These are phyloP conservation scores for Pisolithus marmoratus DNA, from an alignment of 768 basidiomycete species.

Conservation along the genomic window DNA sequence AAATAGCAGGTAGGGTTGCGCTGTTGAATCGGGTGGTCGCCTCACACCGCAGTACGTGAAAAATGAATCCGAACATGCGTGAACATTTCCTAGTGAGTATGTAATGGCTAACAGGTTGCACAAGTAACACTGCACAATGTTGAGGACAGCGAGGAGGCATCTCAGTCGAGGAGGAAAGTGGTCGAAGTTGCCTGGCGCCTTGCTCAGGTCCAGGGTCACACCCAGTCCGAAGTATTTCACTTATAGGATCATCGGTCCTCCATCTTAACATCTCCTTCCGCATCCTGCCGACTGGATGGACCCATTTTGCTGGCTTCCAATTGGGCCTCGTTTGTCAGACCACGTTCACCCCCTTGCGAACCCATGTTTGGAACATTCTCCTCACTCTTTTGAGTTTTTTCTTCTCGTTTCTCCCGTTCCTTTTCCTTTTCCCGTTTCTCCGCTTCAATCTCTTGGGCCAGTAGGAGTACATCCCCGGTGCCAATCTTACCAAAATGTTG, in stretches of 20 bases:
- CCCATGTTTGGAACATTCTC: slow-evolving; percentile 12
- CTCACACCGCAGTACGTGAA: background rate
- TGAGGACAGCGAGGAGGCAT: background rate
- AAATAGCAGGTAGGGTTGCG: background rate
- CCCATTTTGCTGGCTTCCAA: slow-evolving; percentile 22
- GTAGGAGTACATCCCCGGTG: slow-evolving; percentile 61
- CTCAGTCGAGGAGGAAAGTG: background rate
- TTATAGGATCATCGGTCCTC: slow-evolving; percentile 28
- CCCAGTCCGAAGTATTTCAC: background rate
- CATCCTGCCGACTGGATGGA: slow-evolving; percentile 23
- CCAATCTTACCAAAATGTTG: slow-evolving; percentile 81
- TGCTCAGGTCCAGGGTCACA: background rate
- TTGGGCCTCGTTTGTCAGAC: slow-evolving; percentile 14
- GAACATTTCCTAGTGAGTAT: background rate
- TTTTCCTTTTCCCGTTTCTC: slow-evolving; percentile 27
- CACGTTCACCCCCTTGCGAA: slow-evolving; percentile 29
- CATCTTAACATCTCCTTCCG: slow-evolving; percentile 48
- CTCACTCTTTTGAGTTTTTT: slow-evolving; percentile 20
- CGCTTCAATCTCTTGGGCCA: slow-evolving; percentile 31
- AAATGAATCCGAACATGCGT: background rate
- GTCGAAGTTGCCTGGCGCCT: background rate
- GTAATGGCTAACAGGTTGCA: background rate
- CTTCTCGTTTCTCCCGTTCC: slow-evolving; percentile 33
- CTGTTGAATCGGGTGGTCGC: background rate
- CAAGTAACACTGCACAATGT: background rate